Evolutionary conservation across 192 early-diverging fungal genomes (phyloP), one percentile per base, ranked within the genome.

Genomic region (Backusella luteola): DNA sequence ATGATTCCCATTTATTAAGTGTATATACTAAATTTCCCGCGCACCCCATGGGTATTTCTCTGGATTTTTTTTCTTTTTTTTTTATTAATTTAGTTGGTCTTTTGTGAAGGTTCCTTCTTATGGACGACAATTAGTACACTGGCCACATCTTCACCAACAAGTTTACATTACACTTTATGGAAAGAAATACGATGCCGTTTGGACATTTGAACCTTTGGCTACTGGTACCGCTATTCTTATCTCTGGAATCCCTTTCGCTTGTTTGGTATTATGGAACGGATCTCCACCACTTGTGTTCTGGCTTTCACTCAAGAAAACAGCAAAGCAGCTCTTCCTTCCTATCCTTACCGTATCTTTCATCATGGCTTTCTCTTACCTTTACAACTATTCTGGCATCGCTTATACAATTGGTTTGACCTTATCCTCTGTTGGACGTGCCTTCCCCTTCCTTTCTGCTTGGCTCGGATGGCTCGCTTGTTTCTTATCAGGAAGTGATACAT

Each of bases 381-480:
- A 74, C 56, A 83, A 83, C 73, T 83, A 77, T 53, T 77, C 76
- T 39, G 81, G 80, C 49, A 81, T 72, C 38, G 82, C 69, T 17
- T 83, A 83, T 53, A 77, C 82, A 0, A 77, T 83, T 34, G 82
- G 82, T 32, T 52, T 83, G 26, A 75, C 75, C 2, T 32, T 83
- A 6, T 79, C 82, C 23, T 80, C 78, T 19, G 82, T 83, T 8
- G 82, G 82, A 3, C 69, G 71, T 11, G 82, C 78, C 0, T 83
- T 83, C 73, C 82, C 82, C 1, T 83, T 83, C 59, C 63, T 83
- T 15, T 83, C 82, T 52, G 82, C 78, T 23, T 83, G 74, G 75
- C 69, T 83, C 0, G 82, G 82, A 17, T 83, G 82, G 82, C 9
- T 83, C 2, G 82, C 78, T 26, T 83, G 82, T 66, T 83, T 83